A percentile compares a stretch with the other conserved stretches of the same genome.
Conservation (phyloP, 2,329 filamentous ascomycete genomes). For the Venturia pyrina region DNA sequence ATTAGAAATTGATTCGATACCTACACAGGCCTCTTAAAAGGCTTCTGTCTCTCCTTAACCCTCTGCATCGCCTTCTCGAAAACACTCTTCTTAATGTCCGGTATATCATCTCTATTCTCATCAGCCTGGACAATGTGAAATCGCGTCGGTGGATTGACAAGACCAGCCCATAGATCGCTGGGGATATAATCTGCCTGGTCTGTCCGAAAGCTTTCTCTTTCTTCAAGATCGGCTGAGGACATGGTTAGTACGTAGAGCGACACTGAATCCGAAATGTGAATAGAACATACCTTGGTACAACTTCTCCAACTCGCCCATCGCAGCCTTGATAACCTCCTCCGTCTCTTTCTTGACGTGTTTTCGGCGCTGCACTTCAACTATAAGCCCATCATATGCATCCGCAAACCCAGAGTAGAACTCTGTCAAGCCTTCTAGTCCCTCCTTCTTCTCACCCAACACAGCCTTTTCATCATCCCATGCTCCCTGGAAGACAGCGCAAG, state of each 20-base stretch:
- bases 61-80: constrained; percentile 5
- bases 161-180: constrained; percentile 74
- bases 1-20: neutral
- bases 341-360: constrained; percentile 64
- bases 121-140: constrained; percentile 17
- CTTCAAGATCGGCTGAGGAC: constrained; percentile 48
- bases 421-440: constrained; percentile 66
- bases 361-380: constrained; percentile 74
- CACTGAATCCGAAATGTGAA: neutral
- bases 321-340: constrained; percentile 63
- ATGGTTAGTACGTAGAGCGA: neutral
- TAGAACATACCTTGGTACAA: constrained; percentile 46
- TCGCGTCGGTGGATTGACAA: constrained; percentile 37
- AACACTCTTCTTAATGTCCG: constrained; percentile 8
- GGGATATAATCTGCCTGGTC: constrained; percentile 83
- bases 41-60: constrained; percentile 7
- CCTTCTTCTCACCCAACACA: constrained; percentile 61
- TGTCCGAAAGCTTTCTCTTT: constrained; percentile 67
- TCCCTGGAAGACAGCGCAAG: constrained; percentile 51
- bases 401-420: constrained; percentile 84
- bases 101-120: constrained; percentile 9
- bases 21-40: constrained; percentile 7
- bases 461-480: constrained; percentile 59
- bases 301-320: constrained; percentile 64
- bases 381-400: constrained; percentile 70